These are phyloP conservation scores for Fusarium mangiferae DNA, from an alignment of 2,329 filamentous ascomycete genomes.

Conservation along the genomic window DNA sequence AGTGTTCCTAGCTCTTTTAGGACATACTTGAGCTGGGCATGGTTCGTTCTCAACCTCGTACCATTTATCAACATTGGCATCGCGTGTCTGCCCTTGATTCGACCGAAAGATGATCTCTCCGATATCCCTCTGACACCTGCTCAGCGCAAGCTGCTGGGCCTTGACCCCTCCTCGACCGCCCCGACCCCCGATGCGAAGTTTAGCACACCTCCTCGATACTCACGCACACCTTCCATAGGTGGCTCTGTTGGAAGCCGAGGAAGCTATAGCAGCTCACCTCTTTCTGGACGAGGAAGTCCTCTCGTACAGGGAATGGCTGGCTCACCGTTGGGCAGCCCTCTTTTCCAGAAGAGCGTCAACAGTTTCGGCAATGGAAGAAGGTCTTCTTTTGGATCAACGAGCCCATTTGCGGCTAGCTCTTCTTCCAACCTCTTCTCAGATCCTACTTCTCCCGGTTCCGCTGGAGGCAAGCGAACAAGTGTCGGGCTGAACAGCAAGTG, in stretches of 20 bases:
- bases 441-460: slow-evolving; percentile 77
- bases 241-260: slow-evolving; percentile 70
- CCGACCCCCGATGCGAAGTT: slow-evolving; percentile 76
- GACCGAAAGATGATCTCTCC: slow-evolving; percentile 78
- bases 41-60: slow-evolving; percentile 62
- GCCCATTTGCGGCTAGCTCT: slow-evolving; percentile 62
- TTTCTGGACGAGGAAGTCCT: slow-evolving; percentile 66
- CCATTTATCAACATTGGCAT: slow-evolving; percentile 76
- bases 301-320: slow-evolving; percentile 45
- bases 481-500: slow-evolving; percentile 91
- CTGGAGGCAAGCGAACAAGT: slow-evolving; percentile 73
- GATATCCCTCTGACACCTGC: slow-evolving; percentile 84
- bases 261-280: slow-evolving; percentile 67
- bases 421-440: slow-evolving; percentile 62
- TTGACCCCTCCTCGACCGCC: slow-evolving; percentile 72
- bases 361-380: slow-evolving; percentile 61
- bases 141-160: slow-evolving; percentile 85
- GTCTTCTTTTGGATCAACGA: slow-evolving; percentile 70
- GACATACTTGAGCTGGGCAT: slow-evolving; percentile 56
- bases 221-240: slow-evolving; percentile 74
- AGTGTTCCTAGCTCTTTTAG: slow-evolving; percentile 49
- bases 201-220: slow-evolving; percentile 88
- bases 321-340: slow-evolving; percentile 59
- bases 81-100: slow-evolving; percentile 78
- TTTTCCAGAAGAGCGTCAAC: slow-evolving; percentile 75